Evolutionary conservation across 192 early-diverging fungal genomes (phyloP).

Genomic region (Polychytrium aggregatum): DNA sequence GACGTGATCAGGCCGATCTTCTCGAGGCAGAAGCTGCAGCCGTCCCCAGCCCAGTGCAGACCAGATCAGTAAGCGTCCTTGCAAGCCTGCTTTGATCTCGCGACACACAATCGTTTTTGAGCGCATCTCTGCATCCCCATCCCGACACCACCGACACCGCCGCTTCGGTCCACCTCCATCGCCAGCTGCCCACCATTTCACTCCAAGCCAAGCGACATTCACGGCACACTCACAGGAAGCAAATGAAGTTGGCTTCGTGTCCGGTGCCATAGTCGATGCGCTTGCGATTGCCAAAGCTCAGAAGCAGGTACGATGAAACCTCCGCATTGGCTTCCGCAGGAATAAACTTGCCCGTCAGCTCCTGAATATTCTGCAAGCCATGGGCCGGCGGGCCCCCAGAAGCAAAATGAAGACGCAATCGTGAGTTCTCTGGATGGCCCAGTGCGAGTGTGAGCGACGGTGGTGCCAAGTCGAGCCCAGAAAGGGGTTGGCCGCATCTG

Average conservation of each 20-base stretch:
- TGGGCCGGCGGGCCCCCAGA: neutral
- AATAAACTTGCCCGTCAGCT: constrained; percentile 11
- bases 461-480: neutral
- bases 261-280: constrained; percentile 98
- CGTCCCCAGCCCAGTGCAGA: too few species aligned
- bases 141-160: too few species aligned
- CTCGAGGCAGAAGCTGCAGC: constrained; percentile 60
- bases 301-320: constrained; percentile 63
- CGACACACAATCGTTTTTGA: too few species aligned
- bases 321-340: constrained; percentile 32
- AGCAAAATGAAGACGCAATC: neutral
- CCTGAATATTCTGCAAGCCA: constrained; percentile 8
- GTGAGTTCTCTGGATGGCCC: neutral
- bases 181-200: too few species aligned
- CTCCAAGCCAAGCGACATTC: too few species aligned
- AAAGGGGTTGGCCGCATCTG: neutral
- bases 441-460: neutral
- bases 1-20: constrained; percentile 55
- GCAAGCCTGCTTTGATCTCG: too few species aligned
- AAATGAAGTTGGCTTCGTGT: constrained; percentile 87
- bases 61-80: too few species aligned
- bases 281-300: constrained; percentile 80
- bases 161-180: too few species aligned
- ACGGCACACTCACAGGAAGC: constrained; percentile 62
- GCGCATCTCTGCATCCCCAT: neutral